Percentiles rank a stretch among this genome's conserved stretches.
These are phyloP conservation scores for Leccinum truebloodii DNA, from an alignment of 768 basidiomycete species.

Conservation along the genomic window DNA sequence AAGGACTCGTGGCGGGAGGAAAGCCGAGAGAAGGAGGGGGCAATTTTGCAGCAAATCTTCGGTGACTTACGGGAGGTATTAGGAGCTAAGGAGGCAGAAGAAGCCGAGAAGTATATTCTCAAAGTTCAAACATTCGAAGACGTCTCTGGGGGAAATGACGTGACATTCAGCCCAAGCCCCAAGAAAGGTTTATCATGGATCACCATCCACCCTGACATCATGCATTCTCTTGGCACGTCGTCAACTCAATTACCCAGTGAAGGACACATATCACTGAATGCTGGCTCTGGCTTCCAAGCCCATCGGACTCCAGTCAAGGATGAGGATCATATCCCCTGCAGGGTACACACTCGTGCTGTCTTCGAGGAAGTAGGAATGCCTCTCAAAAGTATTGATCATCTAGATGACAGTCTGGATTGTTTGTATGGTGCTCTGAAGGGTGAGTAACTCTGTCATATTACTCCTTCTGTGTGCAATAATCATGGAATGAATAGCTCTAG, in stretches of 20 bases:
- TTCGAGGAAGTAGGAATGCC: neutral
- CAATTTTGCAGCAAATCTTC: neutral
- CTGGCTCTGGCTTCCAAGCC: too few relatives aligned
- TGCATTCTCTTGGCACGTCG: too few relatives aligned
- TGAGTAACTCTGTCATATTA: neutral
- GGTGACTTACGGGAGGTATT: neutral
- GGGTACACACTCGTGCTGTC: neutral
- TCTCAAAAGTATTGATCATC: neutral
- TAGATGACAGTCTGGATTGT: neutral
- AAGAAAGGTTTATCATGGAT: too few relatives aligned
- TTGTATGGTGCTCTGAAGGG: neutral
- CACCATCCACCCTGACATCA: too few relatives aligned
- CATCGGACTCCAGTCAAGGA: too few relatives aligned
- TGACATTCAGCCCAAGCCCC: too few relatives aligned
- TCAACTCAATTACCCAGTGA: too few relatives aligned
- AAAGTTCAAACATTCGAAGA: neutral
- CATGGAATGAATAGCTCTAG: neutral
- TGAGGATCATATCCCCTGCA: too few relatives aligned
- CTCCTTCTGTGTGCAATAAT: neutral
- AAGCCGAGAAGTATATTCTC: neutral
- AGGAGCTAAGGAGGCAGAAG: neutral
- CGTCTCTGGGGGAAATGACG: neutral
- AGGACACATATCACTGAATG: too few relatives aligned
- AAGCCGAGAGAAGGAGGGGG: neutral
- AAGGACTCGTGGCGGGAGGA: slow-evolving; percentile 16